Evolutionary conservation across 2,329 filamentous ascomycete genomes (phyloP).

Genomic region (Fusarium scirpi): DNA sequence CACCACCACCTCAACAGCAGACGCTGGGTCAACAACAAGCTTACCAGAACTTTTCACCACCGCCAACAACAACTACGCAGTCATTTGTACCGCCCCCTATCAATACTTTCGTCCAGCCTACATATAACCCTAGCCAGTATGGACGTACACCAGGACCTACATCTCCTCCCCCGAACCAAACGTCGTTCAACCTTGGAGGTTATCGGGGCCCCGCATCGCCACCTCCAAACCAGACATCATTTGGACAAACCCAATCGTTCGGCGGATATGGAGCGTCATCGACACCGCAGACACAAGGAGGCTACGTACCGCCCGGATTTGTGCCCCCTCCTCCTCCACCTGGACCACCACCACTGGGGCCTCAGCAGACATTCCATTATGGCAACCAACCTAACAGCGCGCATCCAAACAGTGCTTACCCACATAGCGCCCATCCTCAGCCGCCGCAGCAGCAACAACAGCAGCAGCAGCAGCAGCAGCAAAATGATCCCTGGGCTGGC

Average conservation of each 20-base stretch:
- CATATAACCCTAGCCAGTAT: slow-evolving; percentile 70
- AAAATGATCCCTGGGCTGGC: slow-evolving; percentile 65
- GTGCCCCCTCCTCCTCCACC: slow-evolving; percentile 74
- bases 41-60: slow-evolving; percentile 56
- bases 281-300: slow-evolving; percentile 56
- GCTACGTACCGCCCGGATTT: slow-evolving; percentile 67
- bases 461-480: slow-evolving; percentile 54
- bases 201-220: slow-evolving; percentile 62
- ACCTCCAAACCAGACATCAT: slow-evolving; percentile 68
- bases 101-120: slow-evolving; percentile 62
- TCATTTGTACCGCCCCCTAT: slow-evolving; percentile 53
- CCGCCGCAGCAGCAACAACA: slow-evolving; percentile 45
- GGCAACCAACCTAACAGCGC: slow-evolving; percentile 48
- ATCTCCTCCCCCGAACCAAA: slow-evolving; percentile 74
- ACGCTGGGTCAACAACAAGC: slow-evolving; percentile 55
- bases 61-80: slow-evolving; percentile 37
- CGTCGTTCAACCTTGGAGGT: slow-evolving; percentile 58
- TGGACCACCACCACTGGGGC: slow-evolving; percentile 70
- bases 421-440: slow-evolving; percentile 50
- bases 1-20: slow-evolving; percentile 60
- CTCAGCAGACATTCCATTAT: slow-evolving; percentile 72
- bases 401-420: slow-evolving; percentile 47
- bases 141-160: slow-evolving; percentile 68
- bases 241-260: slow-evolving; percentile 56
- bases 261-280: slow-evolving; percentile 55